Evolutionary conservation across 306 rosid genomes (phyloP).

Genomic region (Sechiopsis laciniata): DNA sequence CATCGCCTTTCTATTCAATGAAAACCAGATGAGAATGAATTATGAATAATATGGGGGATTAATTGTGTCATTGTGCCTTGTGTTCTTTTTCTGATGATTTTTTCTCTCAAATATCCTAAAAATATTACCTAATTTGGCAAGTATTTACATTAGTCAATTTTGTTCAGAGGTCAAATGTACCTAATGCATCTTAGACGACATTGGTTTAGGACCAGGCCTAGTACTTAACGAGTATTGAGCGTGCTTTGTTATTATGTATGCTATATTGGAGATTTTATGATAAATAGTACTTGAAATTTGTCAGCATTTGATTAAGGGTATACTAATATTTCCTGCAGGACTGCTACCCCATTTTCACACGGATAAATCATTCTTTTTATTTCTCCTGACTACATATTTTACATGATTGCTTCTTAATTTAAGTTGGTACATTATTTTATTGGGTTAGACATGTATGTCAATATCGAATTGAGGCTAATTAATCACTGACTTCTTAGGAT

Average conservation of each 20-base stretch:
- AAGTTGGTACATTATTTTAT: neutral
- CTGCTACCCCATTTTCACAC: neutral
- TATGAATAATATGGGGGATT: neutral
- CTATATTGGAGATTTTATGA: neutral
- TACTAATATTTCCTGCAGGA: conserved; percentile 11
- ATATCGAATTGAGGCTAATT: neutral
- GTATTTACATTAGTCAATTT: neutral
- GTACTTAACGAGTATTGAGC: neutral
- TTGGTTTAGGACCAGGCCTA: neutral
- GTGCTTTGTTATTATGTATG: neutral
- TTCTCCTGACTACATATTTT: neutral
- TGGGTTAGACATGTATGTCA: neutral
- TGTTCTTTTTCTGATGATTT: neutral
- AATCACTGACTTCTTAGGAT: conserved; percentile 36
- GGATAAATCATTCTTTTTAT: conserved; percentile 4
- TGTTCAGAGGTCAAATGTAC: neutral
- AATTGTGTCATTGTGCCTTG: neutral
- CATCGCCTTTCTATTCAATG: neutral
- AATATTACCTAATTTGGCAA: neutral
- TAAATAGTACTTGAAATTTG: conserved; percentile 3
- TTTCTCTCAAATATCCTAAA: neutral
- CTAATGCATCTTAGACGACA: neutral
- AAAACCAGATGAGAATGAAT: neutral
- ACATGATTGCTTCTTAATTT: neutral
- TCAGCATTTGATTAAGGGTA: neutral